These are phyloP conservation scores for Cyberlindnera mrakii DNA, from an alignment of 805 yeast genomes.

Conservation along the genomic window DNA sequence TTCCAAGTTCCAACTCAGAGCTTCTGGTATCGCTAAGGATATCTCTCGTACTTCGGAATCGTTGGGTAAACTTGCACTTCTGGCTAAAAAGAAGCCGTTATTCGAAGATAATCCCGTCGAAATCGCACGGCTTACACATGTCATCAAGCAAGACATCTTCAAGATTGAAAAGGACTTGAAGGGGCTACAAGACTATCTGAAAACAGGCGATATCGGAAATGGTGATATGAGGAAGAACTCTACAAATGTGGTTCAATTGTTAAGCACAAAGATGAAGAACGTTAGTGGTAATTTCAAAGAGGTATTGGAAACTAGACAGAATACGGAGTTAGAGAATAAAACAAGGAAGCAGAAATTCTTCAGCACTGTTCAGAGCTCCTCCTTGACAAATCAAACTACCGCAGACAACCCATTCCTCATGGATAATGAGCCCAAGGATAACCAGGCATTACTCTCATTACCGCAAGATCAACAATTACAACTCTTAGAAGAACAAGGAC, in stretches of 20 bases:
- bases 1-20: conserved; percentile 58
- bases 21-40: conserved; percentile 81
- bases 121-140: conserved; percentile 79
- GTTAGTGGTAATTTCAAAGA: conserved; percentile 86
- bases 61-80: conserved; percentile 67
- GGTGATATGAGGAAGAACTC: conserved; percentile 65
- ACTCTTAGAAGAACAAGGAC: conserved; percentile 78
- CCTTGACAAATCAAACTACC: conserved; percentile 13
- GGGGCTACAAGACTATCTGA: conserved; percentile 49
- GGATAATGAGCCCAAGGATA: conserved; percentile 5
- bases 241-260: conserved; percentile 77
- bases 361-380: conserved; percentile 32
- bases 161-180: conserved; percentile 68
- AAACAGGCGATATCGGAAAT: conserved; percentile 31
- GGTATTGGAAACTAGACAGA: conserved; percentile 85
- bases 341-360: conserved; percentile 81
- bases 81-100: conserved; percentile 86
- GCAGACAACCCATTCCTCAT: conserved; percentile 34
- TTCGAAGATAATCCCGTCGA: conserved; percentile 94
- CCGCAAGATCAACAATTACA: conserved; percentile 85
- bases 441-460: conserved; percentile 45
- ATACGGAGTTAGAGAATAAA: conserved; percentile 72
- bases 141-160: conserved; percentile 78
- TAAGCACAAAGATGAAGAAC: conserved; percentile 86
- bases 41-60: conserved; percentile 80